Percentiles rank a stretch among this genome's conserved stretches.
These are phyloP conservation scores for Fusarium sp. DNA, from an alignment of 2,329 filamentous ascomycete genomes.

Conservation along the genomic window DNA sequence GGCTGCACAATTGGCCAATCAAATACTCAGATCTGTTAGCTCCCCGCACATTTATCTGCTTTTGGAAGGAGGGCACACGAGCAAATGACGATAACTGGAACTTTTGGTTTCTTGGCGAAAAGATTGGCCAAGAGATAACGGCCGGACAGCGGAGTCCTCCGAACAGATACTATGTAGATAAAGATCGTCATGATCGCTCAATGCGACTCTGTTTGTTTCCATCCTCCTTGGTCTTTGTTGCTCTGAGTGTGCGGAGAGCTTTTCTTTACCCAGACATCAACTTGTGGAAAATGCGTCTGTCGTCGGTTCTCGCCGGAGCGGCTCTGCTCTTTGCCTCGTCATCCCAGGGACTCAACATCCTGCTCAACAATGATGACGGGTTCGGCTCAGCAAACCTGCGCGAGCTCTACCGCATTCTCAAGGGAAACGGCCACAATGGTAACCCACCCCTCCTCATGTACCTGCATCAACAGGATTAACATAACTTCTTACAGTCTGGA, in stretches of 20 bases:
- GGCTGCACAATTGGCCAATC: too few species aligned
- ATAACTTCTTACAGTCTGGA: slow-evolving; percentile 40
- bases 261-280: neutral
- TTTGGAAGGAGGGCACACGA: slow-evolving; percentile 37
- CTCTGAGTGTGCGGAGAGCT: too few species aligned
- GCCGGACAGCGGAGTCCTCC: slow-evolving; percentile 23
- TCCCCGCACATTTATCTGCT: slow-evolving; percentile 11
- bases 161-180: slow-evolving; percentile 9
- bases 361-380: slow-evolving; percentile 52
- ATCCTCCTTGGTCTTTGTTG: too few species aligned
- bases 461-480: fast-evolving
- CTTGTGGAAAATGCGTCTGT: slow-evolving; percentile 41
- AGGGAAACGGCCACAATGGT: slow-evolving; percentile 50
- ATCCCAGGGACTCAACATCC: slow-evolving; percentile 48
- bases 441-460: fast-evolving
- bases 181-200: slow-evolving; percentile 3
- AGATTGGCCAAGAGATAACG: slow-evolving; percentile 14
- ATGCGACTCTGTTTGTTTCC: too few species aligned
- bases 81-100: slow-evolving; percentile 12
- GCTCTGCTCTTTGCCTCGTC: slow-evolving; percentile 36
- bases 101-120: slow-evolving; percentile 31
- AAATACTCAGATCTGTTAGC: neutral
- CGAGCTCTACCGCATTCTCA: slow-evolving; percentile 50
- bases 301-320: slow-evolving; percentile 33
- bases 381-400: slow-evolving; percentile 52